Conservation (phyloP, 177 flowering plant genomes). For the Vitis hybrid region DNA sequence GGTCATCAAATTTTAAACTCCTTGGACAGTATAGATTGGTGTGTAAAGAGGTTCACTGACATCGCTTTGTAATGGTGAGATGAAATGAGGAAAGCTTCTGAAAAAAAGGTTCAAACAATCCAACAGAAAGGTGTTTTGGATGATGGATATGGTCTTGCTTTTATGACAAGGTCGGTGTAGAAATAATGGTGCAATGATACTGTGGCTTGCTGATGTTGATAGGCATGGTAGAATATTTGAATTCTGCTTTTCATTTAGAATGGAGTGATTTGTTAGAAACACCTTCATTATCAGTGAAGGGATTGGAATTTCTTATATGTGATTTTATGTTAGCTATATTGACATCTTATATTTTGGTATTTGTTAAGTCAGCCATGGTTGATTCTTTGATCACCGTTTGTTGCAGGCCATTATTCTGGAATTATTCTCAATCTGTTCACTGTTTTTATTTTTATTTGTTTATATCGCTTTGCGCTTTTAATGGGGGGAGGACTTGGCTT, state of each 20-base stretch:
- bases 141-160: background rate
- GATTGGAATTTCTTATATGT: background rate
- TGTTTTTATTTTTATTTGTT: no score
- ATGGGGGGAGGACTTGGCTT: no score
- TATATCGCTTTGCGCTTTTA: no score
- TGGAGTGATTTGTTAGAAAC: background rate
- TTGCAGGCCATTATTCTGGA: background rate
- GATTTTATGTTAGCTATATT: background rate
- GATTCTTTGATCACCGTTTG: background rate
- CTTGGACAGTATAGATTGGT: background rate
- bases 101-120: background rate
- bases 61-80: background rate
- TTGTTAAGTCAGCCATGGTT: background rate
- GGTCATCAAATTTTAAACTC: background rate
- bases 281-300: background rate
- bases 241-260: background rate
- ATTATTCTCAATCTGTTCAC: no score
- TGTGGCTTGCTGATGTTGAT: background rate
- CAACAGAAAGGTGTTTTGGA: background rate
- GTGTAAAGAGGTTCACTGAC: slow-evolving; percentile 1
- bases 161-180: background rate
- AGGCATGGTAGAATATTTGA: background rate
- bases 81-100: background rate
- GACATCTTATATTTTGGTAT: background rate
- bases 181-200: background rate